A percentile compares a stretch with the other conserved stretches of the same genome.
Evolutionary conservation across 2,329 filamentous ascomycete species (phyloP).

Genomic region (Talaromyces sp.): DNA sequence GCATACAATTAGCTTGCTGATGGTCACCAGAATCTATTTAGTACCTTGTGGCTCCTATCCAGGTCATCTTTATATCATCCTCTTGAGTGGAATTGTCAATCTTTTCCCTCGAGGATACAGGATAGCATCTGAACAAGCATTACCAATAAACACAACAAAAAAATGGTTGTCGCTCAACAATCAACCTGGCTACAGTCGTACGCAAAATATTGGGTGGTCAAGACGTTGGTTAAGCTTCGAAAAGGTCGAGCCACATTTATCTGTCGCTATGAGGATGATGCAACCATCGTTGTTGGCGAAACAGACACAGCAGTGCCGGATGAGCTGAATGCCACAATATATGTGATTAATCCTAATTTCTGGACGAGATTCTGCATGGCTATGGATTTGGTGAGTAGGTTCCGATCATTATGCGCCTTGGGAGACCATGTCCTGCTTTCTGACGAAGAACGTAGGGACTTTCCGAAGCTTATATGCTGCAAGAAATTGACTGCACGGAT

Average conservation of each 20-base stretch:
- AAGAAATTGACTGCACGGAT: slow-evolving; percentile 64
- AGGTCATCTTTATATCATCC: not conserved
- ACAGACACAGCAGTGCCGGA: not conserved
- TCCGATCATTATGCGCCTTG: not conserved
- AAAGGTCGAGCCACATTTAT: slow-evolving; percentile 9
- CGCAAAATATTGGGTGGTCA: not conserved
- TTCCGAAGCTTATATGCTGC: slow-evolving; percentile 69
- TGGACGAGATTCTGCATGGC: slow-evolving; percentile 9
- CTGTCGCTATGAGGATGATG: slow-evolving; percentile 4
- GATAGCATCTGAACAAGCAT: not conserved
- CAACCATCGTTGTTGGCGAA: not conserved
- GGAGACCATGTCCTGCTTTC: not conserved
- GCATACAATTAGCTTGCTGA: not conserved
- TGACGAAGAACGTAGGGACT: slow-evolving; percentile 52
- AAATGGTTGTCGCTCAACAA: not conserved
- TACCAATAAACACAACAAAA: not conserved
- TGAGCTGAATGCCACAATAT: not conserved
- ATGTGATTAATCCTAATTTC: slow-evolving; percentile 10
- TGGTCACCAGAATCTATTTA: not conserved
- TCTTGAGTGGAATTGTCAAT: not conserved
- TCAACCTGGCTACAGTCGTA: slow-evolving; percentile 7
- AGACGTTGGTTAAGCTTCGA: not conserved
- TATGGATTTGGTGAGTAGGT: slow-evolving; percentile 4
- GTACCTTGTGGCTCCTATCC: not conserved
- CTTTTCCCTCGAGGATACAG: not conserved